phyloP scores from a whole-genome alignment of 306 rosid genomes.

The Quillaja saponaria region DNA sequence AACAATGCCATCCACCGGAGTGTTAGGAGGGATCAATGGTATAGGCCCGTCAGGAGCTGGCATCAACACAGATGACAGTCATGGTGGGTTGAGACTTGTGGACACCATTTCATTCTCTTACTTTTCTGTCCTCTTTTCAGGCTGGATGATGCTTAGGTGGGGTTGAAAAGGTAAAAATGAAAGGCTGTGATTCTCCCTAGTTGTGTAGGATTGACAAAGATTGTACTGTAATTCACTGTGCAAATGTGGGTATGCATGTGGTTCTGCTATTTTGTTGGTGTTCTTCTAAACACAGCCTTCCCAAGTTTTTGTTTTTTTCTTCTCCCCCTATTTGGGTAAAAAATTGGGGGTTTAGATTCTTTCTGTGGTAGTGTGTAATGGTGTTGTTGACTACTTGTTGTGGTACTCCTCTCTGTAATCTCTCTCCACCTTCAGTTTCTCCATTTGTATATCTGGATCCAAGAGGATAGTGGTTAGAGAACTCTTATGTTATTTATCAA shows the following conservation, averaged over 20 bases:
- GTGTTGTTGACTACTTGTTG: too few species aligned
- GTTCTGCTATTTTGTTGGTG: conserved; percentile 47
- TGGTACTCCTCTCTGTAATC: conserved; percentile 10
- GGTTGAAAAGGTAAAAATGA: conserved; percentile 33
- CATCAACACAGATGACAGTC: conserved; percentile 62
- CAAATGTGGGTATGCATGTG: conserved; percentile 41
- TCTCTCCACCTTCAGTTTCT: not conserved
- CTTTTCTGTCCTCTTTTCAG: conserved; percentile 34
- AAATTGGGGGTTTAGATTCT: conserved; percentile 42
- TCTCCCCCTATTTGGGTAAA: conserved; percentile 24
- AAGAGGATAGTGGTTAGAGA: conserved; percentile 20
- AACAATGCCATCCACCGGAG: conserved; percentile 49
- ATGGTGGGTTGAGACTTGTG: conserved; percentile 45
- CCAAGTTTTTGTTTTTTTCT: conserved; percentile 34
- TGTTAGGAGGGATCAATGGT: conserved; percentile 69
- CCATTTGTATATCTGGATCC: conserved; percentile 25
- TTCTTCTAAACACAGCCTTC: conserved; percentile 44
- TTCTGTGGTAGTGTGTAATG: conserved; percentile 25
- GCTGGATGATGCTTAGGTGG: conserved; percentile 57
- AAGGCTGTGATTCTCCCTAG: conserved; percentile 19
- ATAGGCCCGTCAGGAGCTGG: conserved; percentile 76
- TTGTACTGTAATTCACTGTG: conserved; percentile 39
- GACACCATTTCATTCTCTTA: conserved; percentile 27
- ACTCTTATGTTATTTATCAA: too few species aligned
- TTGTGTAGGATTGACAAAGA: conserved; percentile 28